Evolutionary conservation across 306 rosid genomes (phyloP).

Genomic region (Vachellia pachyceras): DNA sequence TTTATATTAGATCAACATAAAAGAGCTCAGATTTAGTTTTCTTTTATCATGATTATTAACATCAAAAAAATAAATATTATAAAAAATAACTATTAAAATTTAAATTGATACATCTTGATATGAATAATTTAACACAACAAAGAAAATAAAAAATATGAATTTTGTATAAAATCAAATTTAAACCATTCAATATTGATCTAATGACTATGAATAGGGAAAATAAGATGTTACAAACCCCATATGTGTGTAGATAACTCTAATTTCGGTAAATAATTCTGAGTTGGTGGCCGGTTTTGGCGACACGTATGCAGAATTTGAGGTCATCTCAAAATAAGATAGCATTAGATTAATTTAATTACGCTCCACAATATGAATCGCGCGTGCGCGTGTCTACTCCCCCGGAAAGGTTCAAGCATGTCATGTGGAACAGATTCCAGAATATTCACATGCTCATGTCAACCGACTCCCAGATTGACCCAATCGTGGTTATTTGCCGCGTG

Average conservation of each 20-base stretch:
- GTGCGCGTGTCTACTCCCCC: background rate
- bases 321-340: background rate
- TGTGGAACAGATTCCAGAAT: background rate
- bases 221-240: too few relatives aligned
- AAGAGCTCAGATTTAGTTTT: too few relatives aligned
- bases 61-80: too few relatives aligned
- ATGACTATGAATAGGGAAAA: too few relatives aligned
- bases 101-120: too few relatives aligned
- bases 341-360: background rate
- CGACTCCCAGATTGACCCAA: background rate
- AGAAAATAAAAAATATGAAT: too few relatives aligned
- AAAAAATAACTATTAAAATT: too few relatives aligned
- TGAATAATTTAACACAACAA: too few relatives aligned
- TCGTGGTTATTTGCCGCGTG: background rate
- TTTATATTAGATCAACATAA: too few relatives aligned
- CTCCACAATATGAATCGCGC: background rate
- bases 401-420: background rate
- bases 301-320: conserved; percentile 11
- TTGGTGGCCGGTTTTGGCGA: background rate
- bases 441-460: background rate
- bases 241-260: background rate
- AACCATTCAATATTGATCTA: too few relatives aligned
- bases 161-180: too few relatives aligned
- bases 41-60: too few relatives aligned
- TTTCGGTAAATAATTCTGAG: conserved; percentile 17